Percentiles rank a stretch among this genome's conserved stretches.
These are phyloP conservation scores for Cordyceps cicadae DNA, from an alignment of 2,329 filamentous ascomycete species.

Conservation along the genomic window DNA sequence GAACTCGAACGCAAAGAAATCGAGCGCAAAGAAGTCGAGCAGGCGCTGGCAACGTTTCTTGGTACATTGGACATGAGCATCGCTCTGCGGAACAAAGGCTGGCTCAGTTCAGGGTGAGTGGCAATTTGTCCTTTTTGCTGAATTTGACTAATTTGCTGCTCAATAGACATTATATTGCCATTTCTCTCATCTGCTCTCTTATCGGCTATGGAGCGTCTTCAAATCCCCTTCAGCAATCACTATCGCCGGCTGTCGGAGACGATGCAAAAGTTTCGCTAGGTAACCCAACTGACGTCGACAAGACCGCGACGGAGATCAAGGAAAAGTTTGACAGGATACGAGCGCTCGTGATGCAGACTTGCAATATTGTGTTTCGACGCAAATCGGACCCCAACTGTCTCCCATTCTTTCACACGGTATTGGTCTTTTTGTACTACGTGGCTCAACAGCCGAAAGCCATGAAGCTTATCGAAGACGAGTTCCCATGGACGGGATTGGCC, in stretches of 20 bases:
- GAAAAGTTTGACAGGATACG: conserved; percentile 29
- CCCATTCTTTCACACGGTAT: conserved; percentile 52
- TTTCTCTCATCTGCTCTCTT: conserved; percentile 24
- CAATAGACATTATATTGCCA: conserved; percentile 19
- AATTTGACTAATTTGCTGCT: background rate
- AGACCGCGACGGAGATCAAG: background rate
- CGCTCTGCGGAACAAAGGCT: conserved; percentile 37
- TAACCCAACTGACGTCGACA: background rate
- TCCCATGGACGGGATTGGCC: conserved; percentile 44
- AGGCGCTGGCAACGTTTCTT: conserved; percentile 41
- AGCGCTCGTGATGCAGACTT: conserved; percentile 34
- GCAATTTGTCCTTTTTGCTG: background rate
- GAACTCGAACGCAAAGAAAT: conserved; percentile 36
- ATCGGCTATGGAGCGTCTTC: conserved; percentile 30
- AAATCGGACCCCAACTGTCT: conserved; percentile 51
- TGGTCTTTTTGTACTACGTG: conserved; percentile 50
- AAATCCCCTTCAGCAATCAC: conserved; percentile 33
- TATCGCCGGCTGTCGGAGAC: conserved; percentile 14
- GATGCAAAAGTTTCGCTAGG: background rate
- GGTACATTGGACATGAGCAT: conserved; percentile 50
- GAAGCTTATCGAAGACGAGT: conserved; percentile 31
- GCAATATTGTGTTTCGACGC: conserved; percentile 40
- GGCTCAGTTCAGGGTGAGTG: conserved; percentile 40
- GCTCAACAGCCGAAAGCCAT: conserved; percentile 33
- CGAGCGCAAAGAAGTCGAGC: conserved; percentile 22